A percentile compares a stretch with the other conserved stretches of the same genome.
phyloP scores from a whole-genome alignment of 2,329 filamentous ascomycete species.

The Pestalotiopsis sp. region DNA sequence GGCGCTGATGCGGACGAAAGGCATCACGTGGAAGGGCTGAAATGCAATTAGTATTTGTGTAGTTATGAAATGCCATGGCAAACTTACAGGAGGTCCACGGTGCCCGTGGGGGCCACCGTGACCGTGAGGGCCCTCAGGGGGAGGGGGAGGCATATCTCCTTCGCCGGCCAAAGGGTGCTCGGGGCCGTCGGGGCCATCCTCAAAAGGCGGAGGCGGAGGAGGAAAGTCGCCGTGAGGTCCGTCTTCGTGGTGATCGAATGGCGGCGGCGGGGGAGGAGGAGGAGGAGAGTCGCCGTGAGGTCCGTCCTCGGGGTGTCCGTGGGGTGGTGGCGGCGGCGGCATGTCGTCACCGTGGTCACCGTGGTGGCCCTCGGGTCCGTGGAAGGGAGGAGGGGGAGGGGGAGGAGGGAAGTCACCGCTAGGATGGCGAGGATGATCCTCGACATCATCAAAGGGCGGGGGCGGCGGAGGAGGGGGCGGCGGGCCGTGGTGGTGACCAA shows the following conservation, averaged over 20 bases:
- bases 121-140: conserved; percentile 7
- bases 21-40: conserved; percentile 19
- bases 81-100: neutral
- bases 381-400: conserved; percentile 11
- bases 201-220: conserved; percentile 15
- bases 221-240: conserved; percentile 8
- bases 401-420: conserved; percentile 12
- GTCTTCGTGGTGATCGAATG: neutral
- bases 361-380: conserved; percentile 1
- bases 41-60: neutral
- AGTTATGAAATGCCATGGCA: too few species aligned
- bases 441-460: neutral
- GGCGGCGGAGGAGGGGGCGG: conserved; percentile 13
- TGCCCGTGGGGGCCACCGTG: conserved; percentile 10
- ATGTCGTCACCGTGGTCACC: neutral
- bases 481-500: conserved; percentile 11
- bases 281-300: neutral
- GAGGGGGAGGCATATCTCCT: conserved; percentile 12
- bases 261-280: conserved; percentile 13
- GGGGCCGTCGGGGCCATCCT: neutral
- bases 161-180: conserved; percentile 2
- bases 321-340: conserved; percentile 14
- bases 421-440: conserved; percentile 3
- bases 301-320: conserved; percentile 1
- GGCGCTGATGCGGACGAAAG: conserved; percentile 18